Evolutionary conservation across 1,139 yeast species (phyloP).

Genomic region (Yamadazyma buinensis): DNA sequence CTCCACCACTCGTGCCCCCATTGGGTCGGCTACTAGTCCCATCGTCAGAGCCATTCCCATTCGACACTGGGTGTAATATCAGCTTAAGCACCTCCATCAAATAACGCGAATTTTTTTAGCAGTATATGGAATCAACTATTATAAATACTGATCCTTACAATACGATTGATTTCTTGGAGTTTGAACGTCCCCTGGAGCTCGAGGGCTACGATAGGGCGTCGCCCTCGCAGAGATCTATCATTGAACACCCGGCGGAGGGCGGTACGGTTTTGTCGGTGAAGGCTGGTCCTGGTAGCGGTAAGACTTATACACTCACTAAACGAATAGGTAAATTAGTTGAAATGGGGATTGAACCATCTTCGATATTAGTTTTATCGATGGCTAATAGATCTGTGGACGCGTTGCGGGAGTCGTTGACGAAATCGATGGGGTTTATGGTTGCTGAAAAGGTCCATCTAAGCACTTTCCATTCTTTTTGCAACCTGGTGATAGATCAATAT

Average conservation of each 20-base stretch:
- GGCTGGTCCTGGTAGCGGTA: slow-evolving; percentile 81
- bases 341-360: slow-evolving; percentile 42
- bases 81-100: slow-evolving; percentile 1
- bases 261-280: slow-evolving; percentile 44
- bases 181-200: too few species aligned
- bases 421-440: slow-evolving; percentile 26
- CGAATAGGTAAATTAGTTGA: slow-evolving; percentile 49
- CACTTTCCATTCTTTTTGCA: slow-evolving; percentile 66
- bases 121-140: too few species aligned
- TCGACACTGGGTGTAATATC: not conserved
- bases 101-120: too few species aligned
- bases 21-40: too few species aligned
- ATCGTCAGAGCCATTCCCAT: not conserved
- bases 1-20: too few species aligned
- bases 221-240: slow-evolving; percentile 32
- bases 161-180: too few species aligned
- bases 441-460: slow-evolving; percentile 39
- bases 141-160: too few species aligned
- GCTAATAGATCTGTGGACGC: slow-evolving; percentile 68
- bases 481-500: slow-evolving; percentile 40
- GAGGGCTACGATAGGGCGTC: too few species aligned
- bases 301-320: slow-evolving; percentile 57
- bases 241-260: slow-evolving; percentile 30
- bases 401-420: slow-evolving; percentile 34
- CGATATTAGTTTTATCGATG: slow-evolving; percentile 62